Percentiles rank a stretch among this genome's conserved stretches.
phyloP scores from a whole-genome alignment of 495 filamentous ascomycete species.

The Penicillium arizonense region DNA sequence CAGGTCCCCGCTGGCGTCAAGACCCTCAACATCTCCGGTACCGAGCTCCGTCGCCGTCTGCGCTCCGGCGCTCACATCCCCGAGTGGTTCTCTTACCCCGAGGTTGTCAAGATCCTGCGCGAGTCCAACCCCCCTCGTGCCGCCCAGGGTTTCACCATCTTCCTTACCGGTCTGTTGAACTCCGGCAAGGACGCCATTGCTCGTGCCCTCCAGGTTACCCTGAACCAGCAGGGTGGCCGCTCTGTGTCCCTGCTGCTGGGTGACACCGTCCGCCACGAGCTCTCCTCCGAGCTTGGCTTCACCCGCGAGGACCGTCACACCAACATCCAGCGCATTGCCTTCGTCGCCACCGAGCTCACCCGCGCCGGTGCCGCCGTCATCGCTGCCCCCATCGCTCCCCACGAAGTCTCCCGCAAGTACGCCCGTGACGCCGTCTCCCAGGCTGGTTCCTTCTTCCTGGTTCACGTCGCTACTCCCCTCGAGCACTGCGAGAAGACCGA shows the following conservation, averaged over 20 bases:
- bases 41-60: constrained; percentile 87
- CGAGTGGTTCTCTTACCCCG: constrained; percentile 99
- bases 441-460: constrained; percentile 85
- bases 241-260: constrained; percentile 91
- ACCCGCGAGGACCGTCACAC: constrained; percentile 87
- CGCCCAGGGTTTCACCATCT: constrained; percentile 94
- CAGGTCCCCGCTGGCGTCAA: constrained; percentile 79
- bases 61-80: constrained; percentile 91
- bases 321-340: constrained; percentile 95
- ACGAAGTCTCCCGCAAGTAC: constrained; percentile 68
- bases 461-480: constrained; percentile 91
- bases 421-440: constrained; percentile 84
- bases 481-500: constrained; percentile 94
- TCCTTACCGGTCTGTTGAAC: constrained; percentile 96
- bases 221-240: constrained; percentile 97
- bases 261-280: constrained; percentile 90
- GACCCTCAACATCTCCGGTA: constrained; percentile 95
- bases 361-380: constrained; percentile 93
- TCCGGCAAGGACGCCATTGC: constrained; percentile 95
- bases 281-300: constrained; percentile 95
- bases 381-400: constrained; percentile 95
- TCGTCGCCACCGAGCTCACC: constrained; percentile 93
- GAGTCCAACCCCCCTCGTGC: constrained; percentile 90
- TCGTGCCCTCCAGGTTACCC: constrained; percentile 90
- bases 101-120: constrained; percentile 92